Conservation (phyloP, 176 grass and related monocot species). For the Tuctoria greenei region DNA sequence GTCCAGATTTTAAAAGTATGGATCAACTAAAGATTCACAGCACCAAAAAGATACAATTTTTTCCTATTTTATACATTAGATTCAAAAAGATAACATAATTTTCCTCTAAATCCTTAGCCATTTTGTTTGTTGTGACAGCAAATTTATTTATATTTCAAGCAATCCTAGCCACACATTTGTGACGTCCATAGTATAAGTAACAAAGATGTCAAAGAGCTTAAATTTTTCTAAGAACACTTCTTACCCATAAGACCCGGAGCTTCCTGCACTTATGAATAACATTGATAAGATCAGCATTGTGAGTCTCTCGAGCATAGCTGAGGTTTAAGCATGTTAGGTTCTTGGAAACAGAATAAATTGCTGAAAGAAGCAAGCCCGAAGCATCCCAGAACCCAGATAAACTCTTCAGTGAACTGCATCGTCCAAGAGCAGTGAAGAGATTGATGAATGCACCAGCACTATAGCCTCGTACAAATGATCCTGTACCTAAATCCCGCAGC, state of each 20-base stretch:
- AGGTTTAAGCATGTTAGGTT: slow-evolving; percentile 66
- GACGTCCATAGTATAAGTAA: background rate
- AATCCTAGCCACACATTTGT: background rate
- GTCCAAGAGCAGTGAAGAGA: slow-evolving; percentile 36
- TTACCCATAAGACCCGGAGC: slow-evolving; percentile 69
- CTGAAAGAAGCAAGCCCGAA: slow-evolving; percentile 20
- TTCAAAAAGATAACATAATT: background rate
- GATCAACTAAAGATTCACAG: background rate
- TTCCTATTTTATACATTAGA: background rate
- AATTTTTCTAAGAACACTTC: slow-evolving; percentile 16
- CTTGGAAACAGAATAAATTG: slow-evolving; percentile 39
- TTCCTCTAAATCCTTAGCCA: background rate
- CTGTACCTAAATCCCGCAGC: slow-evolving; percentile 71
- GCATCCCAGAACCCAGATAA: slow-evolving; percentile 78
- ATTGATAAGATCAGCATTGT: slow-evolving; percentile 41
- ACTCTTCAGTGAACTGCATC: slow-evolving; percentile 55
- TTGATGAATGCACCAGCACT: slow-evolving; percentile 28
- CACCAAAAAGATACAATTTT: background rate
- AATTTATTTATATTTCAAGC: background rate
- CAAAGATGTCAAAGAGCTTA: background rate
- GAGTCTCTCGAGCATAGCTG: slow-evolving; percentile 50
- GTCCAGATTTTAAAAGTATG: background rate
- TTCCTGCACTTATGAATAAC: slow-evolving; percentile 52
- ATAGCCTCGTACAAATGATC: slow-evolving; percentile 47
- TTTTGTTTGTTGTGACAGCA: background rate